Base-by-base conservation (phyloP, 2,329 filamentous ascomycete species). In the Fusarium penzigii region DNA sequence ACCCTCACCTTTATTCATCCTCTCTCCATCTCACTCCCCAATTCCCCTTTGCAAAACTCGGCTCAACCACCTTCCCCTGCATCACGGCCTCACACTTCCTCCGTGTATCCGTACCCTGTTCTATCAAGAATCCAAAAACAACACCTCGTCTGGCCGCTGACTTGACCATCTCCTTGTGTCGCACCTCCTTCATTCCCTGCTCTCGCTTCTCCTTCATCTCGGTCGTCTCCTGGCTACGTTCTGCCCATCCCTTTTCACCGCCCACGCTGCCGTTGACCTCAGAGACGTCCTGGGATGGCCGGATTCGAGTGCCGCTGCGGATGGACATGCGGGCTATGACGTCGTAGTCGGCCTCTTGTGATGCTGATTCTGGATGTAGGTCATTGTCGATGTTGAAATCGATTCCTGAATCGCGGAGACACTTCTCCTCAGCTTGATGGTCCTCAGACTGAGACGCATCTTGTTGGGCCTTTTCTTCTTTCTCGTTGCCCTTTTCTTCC, bases 81-180 rank as follows among this genome's bases (percentile, higher is more conserved):
- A 85, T 84, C 3, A 85, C 70, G 8, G 81, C 82, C 65, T 86
- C 83, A 51, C 81, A 84, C 57, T 79, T 76, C 50, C 74, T 73
- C 16, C 51, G 55, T 34, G 13, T 38, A 13, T 43, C 39, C 12
- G 41, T 25, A 1, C 49, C 57, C 1, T 54, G 54, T 2, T 52
- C 58, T 0, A 63, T 50, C 3, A 62, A 48, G 32, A 83, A 75
- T 2, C 81, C 81, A 69, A 84, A 84, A 0, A 80, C 81, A 51
- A 80, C 80, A 2, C 78, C 79, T 17, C 84, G 75, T 59, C 86
- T 79, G 2, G 86, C 86, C 0, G 84, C 84, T n/a, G 79, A 78
- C 29, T 81, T 76, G 43, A 87, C 77, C 71, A 85, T 75, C 65
- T 89, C 85, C 20, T 79, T 74, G 59, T 78, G 76, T 5, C 78